phyloP scores from a whole-genome alignment of 306 rosid genomes.

The Quercus suber region DNA sequence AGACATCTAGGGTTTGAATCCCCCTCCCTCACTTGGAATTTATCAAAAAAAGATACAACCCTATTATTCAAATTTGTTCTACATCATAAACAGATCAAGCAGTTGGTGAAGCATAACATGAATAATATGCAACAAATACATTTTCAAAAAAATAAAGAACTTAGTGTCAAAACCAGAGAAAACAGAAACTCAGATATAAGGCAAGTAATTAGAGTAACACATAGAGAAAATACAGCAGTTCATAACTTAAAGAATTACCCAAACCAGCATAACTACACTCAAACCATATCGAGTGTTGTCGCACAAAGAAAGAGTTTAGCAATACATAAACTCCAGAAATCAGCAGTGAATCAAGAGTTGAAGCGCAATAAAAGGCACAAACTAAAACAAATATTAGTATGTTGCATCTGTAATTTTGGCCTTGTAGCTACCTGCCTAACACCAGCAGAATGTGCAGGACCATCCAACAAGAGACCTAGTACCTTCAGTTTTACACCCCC shows the following conservation, averaged over 20 bases:
- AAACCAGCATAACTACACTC: background rate
- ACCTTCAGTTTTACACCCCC: slow-evolving; percentile 70
- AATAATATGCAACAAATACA: background rate
- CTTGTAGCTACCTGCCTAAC: slow-evolving; percentile 74
- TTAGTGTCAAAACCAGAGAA: background rate
- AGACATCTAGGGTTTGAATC: too few relatives aligned
- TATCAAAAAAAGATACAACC: too few relatives aligned
- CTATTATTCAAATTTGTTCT: too few relatives aligned
- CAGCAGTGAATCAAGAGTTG: background rate
- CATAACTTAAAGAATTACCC: background rate
- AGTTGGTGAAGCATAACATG: background rate
- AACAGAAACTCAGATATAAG: background rate
- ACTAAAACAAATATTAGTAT: background rate
- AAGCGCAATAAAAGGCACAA: background rate
- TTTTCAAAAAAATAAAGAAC: background rate
- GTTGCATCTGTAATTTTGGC: slow-evolving; percentile 7
- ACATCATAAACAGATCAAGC: background rate
- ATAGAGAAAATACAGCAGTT: background rate
- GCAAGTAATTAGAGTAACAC: background rate
- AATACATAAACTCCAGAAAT: slow-evolving; percentile 8
- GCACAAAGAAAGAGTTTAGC: background rate
- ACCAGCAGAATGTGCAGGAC: slow-evolving; percentile 91
- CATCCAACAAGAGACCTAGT: slow-evolving; percentile 74
- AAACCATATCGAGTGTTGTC: background rate
- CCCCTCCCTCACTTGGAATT: too few relatives aligned